phyloP scores from a whole-genome alignment of 768 basidiomycete species.

The Fomitopsis serialis region DNA sequence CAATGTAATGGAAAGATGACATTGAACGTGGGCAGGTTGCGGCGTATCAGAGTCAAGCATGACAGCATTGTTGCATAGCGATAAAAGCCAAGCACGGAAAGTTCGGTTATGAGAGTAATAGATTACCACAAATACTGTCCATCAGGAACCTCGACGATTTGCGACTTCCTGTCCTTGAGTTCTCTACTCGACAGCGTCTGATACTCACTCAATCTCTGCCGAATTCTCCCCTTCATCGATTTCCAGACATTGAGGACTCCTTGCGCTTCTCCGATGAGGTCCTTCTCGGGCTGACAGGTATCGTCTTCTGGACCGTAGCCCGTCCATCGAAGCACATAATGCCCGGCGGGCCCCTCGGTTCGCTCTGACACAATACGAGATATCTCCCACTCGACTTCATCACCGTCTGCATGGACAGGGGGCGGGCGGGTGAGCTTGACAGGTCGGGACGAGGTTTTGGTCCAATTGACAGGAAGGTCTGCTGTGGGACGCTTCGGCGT shows the following conservation, averaged over 20 bases:
- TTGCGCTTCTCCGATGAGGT: slow-evolving; percentile 16
- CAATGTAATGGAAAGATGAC: too few species aligned
- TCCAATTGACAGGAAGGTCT: slow-evolving; percentile 21
- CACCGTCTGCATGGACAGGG: slow-evolving; percentile 14
- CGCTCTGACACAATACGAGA: slow-evolving; percentile 26
- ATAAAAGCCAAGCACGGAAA: too few species aligned
- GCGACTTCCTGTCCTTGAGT: neutral
- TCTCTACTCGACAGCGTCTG: slow-evolving; percentile 6
- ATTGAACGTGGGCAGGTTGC: too few species aligned
- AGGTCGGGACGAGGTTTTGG: neutral
- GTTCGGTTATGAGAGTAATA: too few species aligned
- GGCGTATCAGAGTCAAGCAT: too few species aligned
- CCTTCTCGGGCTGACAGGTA: slow-evolving; percentile 16
- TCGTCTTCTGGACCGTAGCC: slow-evolving; percentile 26
- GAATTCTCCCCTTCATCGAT: slow-evolving; percentile 13
- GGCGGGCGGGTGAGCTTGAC: slow-evolving; percentile 7
- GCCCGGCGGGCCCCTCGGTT: neutral
- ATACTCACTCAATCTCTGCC: slow-evolving; percentile 4
- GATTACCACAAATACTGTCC: neutral
- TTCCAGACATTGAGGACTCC: slow-evolving; percentile 20
- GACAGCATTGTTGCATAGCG: too few species aligned
- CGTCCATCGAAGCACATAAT: slow-evolving; percentile 23
- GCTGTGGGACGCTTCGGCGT: slow-evolving; percentile 18
- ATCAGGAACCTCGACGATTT: neutral
- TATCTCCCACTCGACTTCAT: slow-evolving; percentile 19